Evolutionary conservation across 2,329 filamentous ascomycete genomes (phyloP), one percentile per base, ranked within the genome.

Genomic region (Penicillium sp.): DNA sequence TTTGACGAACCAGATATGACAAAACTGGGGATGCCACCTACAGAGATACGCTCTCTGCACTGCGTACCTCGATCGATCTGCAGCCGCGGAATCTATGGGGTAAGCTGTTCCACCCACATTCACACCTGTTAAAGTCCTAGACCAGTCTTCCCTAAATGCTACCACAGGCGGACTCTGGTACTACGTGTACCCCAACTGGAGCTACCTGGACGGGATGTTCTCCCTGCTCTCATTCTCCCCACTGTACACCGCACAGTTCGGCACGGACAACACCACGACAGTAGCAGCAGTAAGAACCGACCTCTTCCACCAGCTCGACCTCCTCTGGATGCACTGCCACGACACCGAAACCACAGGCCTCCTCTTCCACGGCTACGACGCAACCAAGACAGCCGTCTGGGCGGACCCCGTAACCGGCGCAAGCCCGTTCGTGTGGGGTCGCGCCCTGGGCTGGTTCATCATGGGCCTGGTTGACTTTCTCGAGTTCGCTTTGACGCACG

Each of bases 291-390:
- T 79, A 73, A 71, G 81, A 51, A 81, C 85, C 45, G 31, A 31
- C 38, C 74, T 83, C 54, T 67, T 79, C 1, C 69, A 77, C 17
- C 83, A 85, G 67, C 76, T 83, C 45, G 75, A 80, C 11, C 76
- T 83, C 3, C 73, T 86, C 26, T 78, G 81, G 64, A 65, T 70
- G 51, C 79, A 81, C 63, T 82, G 80, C 60, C 67, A 72, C 15
- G 73, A 82, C 65, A 26, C 2, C 26, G 62, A 72, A 35, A 72
- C 70, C 2, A 79, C 77, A 0, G 79, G 80, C 0, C 73, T 86
- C 0, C 72, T 85, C 0, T 80, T 84, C 0, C 85, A 87, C 63
- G 85, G 85, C 5, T 87, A 85, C 66, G 85, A 87, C 62, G 79
- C 79, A 38, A 75, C 73, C 9, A 79, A 77, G 61, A 78, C 67